Evolutionary conservation across 1,284 basidiomycete species (phyloP), one percentile per base, ranked within the genome.

Genomic region (Agroathelia rolfsii): DNA sequence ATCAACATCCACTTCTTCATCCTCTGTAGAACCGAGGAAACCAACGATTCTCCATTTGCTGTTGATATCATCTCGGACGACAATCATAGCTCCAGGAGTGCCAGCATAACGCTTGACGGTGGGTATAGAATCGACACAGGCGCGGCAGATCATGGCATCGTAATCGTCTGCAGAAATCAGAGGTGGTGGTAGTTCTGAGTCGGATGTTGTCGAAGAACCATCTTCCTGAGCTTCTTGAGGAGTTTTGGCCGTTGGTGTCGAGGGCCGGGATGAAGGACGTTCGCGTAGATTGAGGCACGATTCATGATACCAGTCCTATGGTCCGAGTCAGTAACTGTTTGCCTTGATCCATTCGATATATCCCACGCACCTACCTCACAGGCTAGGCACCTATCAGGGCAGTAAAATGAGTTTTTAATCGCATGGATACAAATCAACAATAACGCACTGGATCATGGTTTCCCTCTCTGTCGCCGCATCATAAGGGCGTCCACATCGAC

Each of bases 371-470:
- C 43, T 46, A 85, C 82, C 67, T 87, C 84, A 55, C 83, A 87
- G 17, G 72, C 61, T 36, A 87, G 53, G 53, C 84, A n/a, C n/a
- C n/a, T n/a, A n/a, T n/a, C n/a, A n/a, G n/a, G n/a, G n/a, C n/a
- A n/a, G n/a, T n/a, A n/a, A n/a, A n/a, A n/a, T n/a, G n/a, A n/a
- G n/a, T n/a, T n/a, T n/a, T n/a, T n/a, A n/a, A n/a, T n/a, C n/a
- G n/a, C n/a, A n/a, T n/a, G n/a, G n/a, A n/a, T n/a, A n/a, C n/a
- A n/a, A n/a, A n/a, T n/a, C n/a, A n/a, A n/a, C n/a, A n/a, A n/a
- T n/a, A n/a, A n/a, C n/a, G n/a, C n/a, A 87, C 55, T 87, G 84
- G 20, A 87, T 76, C 83, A 87, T 87, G 3, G 82, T 80, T 57
- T 87, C 83, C 39, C 52, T 52, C 56, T 87, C 83, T 15, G 59